Evolutionary conservation across 2,329 filamentous ascomycete species (phyloP).

Genomic region (Zarea fungicola): DNA sequence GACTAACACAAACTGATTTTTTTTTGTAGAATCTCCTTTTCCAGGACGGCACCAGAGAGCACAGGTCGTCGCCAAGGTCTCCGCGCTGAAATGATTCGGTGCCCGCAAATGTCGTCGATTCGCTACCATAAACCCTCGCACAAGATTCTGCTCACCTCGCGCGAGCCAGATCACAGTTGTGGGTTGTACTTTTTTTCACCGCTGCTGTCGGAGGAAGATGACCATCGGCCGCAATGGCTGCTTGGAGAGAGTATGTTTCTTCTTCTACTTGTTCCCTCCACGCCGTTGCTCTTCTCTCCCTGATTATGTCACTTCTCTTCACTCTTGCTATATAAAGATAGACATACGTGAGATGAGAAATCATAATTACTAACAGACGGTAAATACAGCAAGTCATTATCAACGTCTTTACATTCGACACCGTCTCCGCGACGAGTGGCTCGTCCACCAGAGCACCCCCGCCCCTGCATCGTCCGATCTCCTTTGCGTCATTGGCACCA

Average conservation of each 20-base stretch:
- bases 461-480: constrained; percentile 35
- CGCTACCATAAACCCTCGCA: constrained; percentile 39
- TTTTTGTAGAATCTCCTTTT: constrained; percentile 11
- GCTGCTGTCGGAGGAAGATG: constrained; percentile 23
- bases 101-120: constrained; percentile 40
- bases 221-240: constrained; percentile 31
- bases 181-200: constrained; percentile 36
- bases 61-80: constrained; percentile 19
- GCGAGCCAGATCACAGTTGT: constrained; percentile 25
- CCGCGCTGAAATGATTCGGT: constrained; percentile 32
- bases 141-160: constrained; percentile 38
- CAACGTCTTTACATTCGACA: constrained; percentile 26
- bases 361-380: too few species aligned
- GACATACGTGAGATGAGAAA: too few species aligned
- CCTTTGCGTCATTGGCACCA: constrained; percentile 45
- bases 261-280: neutral
- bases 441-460: constrained; percentile 37
- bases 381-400: constrained; percentile 26
- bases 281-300: neutral
- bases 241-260: constrained; percentile 29
- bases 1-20: too few species aligned
- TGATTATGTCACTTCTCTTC: too few species aligned
- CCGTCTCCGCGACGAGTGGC: constrained; percentile 23
- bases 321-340: too few species aligned
- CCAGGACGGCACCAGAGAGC: constrained; percentile 16